These are phyloP conservation scores for Tinospora cordifolia DNA, from an alignment of 164 flowering plant genomes.

Conservation along the genomic window DNA sequence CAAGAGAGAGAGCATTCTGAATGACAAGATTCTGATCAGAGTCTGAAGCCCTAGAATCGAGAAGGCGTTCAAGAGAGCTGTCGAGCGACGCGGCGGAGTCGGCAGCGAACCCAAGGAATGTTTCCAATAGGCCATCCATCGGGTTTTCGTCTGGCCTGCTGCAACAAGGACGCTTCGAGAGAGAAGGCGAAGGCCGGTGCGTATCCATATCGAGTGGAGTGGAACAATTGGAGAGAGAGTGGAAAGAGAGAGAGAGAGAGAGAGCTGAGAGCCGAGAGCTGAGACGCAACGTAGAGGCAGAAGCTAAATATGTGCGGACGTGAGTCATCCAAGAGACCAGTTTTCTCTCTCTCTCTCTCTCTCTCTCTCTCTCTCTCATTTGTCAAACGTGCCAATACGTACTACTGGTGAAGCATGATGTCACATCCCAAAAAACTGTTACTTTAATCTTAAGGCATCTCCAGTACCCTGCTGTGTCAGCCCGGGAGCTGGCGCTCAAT, in stretches of 20 bases:
- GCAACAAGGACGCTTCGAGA: conserved; percentile 57
- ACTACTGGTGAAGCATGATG: too few species aligned
- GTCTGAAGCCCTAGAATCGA: conserved; percentile 44
- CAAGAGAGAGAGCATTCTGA: conserved; percentile 49
- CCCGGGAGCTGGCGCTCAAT: too few species aligned
- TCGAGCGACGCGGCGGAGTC: conserved; percentile 37
- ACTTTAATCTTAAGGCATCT: too few species aligned
- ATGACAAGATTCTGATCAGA: conserved; percentile 41
- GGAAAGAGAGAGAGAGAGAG: too few species aligned
- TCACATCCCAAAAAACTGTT: too few species aligned
- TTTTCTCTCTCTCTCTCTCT: background rate
- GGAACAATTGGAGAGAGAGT: conserved; percentile 17
- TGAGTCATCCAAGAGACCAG: too few species aligned
- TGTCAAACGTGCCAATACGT: background rate
- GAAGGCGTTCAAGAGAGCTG: conserved; percentile 50
- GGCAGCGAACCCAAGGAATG: conserved; percentile 44
- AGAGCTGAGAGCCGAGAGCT: conserved; percentile 8
- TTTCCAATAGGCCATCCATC: conserved; percentile 39
- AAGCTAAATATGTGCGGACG: too few species aligned
- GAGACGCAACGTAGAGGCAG: too few species aligned
- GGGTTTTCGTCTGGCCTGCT: background rate
- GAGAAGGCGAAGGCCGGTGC: conserved; percentile 27
- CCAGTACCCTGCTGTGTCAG: too few species aligned
- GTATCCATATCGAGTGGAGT: conserved; percentile 40
- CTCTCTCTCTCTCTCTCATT: background rate